Evolutionary conservation across 257 asterid species (phyloP).

Genomic region (Echites panduratus): DNA sequence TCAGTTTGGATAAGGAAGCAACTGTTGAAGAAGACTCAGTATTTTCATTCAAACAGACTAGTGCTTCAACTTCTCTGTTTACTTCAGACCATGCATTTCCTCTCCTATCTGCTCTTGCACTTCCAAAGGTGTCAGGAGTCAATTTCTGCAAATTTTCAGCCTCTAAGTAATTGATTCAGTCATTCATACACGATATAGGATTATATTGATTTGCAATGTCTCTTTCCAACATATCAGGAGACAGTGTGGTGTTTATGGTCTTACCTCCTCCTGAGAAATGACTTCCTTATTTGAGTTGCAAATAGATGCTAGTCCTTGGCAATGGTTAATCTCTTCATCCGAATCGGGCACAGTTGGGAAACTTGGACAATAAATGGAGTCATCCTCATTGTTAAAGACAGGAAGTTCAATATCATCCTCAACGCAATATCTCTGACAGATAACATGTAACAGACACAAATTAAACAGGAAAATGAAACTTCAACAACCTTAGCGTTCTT

Average conservation of each 20-base stretch:
- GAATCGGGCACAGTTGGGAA: conserved; percentile 23
- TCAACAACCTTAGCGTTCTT: neutral
- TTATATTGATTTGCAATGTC: neutral
- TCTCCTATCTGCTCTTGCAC: conserved; percentile 25
- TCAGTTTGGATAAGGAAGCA: conserved; percentile 34
- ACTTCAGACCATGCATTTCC: conserved; percentile 44
- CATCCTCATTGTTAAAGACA: conserved; percentile 34
- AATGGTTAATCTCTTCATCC: conserved; percentile 22
- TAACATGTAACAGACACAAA: conserved; percentile 27
- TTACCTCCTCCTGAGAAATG: conserved; percentile 54
- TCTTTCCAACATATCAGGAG: conserved; percentile 7
- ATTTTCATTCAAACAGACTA: conserved; percentile 37
- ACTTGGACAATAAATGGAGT: conserved; percentile 21
- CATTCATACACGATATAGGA: neutral
- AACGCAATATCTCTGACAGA: conserved; percentile 32
- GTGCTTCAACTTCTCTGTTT: conserved; percentile 46
- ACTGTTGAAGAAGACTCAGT: conserved; percentile 30
- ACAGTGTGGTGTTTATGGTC: conserved; percentile 7
- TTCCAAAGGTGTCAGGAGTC: conserved; percentile 18
- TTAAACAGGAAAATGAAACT: conserved; percentile 7
- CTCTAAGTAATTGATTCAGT: conserved; percentile 4
- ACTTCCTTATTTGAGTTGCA: conserved; percentile 45
- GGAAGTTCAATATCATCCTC: conserved; percentile 74
- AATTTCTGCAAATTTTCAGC: conserved; percentile 38
- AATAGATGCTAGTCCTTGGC: conserved; percentile 26